Evolutionary conservation across 495 filamentous ascomycete species (phyloP), one percentile per base, ranked within the genome.

Genomic region (Penicillium egyptiacum): DNA sequence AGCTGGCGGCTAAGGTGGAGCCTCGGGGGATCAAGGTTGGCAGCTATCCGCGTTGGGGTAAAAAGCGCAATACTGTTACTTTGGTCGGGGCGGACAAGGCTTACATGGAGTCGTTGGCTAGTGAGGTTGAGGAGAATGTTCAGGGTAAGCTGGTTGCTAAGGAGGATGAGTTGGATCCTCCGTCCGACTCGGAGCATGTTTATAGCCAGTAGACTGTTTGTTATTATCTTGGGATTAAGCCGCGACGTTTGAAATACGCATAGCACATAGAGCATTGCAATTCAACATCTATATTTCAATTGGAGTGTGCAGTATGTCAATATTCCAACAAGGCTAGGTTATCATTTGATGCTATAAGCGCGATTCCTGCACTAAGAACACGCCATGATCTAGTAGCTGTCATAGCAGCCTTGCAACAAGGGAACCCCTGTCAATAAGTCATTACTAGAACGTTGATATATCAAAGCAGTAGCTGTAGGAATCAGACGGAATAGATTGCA

Each of bases 31-130:
- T 98, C 51, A 97, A 97, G 75, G 90, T 98, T n/a, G 94, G 94
- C 8, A 95, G 90, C 67, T 98, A 98, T 74, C 94, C 94, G 22
- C 77, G 90, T 46, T 96, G 92, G 94, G 90, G 87, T 0, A 93
- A 88, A 78, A 84, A 84, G 63, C 79, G 81, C 26, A 98, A 98
- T 68, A 92, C 91, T 0, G 89, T 98, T 28, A 98, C 94, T 23
- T 75, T 98, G 25, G 92, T 96, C 17, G 94, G 94, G 12, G 80
- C 70, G 11, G 83, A 90, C 58, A 73, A 79, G 62, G 83, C 76
- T 14, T 84, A 73, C 55, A 79, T 90, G 69, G 85, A 88, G 59
- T 74, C 72, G 5, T 57, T 90, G 61, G 71, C 87, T 19, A 56
- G 72, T 6, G 83, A 87, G 63, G 85, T 89, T 20, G 86, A 86